phyloP scores from a whole-genome alignment of 768 basidiomycete genomes.

The Leccinum longicurvipes region DNA sequence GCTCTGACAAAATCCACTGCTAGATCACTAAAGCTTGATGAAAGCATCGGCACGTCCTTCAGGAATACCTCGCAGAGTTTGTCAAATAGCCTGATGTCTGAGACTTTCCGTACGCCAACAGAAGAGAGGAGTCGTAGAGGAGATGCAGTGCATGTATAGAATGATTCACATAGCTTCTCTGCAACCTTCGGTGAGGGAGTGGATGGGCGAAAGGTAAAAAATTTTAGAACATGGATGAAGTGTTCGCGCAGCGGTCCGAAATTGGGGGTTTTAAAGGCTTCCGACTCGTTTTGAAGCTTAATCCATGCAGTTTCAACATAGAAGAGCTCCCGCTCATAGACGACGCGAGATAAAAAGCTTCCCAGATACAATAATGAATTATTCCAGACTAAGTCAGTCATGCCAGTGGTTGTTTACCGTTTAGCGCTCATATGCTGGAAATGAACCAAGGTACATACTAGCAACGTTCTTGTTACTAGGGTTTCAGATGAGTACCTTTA shows the following conservation, averaged over 20 bases:
- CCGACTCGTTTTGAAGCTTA: not conserved
- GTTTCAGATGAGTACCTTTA: not conserved
- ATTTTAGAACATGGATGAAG: not conserved
- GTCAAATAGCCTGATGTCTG: not conserved
- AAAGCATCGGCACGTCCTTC: slow-evolving; percentile 68
- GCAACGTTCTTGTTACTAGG: slow-evolving; percentile 40
- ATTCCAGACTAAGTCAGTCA: not conserved
- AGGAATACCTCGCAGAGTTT: slow-evolving; percentile 28
- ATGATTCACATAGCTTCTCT: not conserved
- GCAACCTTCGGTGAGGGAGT: not conserved
- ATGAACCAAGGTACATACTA: slow-evolving; percentile 37
- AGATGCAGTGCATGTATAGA: not conserved
- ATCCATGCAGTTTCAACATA: not conserved
- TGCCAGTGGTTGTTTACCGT: no score
- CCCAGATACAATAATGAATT: not conserved
- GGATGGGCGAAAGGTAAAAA: not conserved
- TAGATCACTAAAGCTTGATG: slow-evolving; percentile 48
- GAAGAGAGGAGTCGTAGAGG: not conserved
- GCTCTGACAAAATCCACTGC: slow-evolving; percentile 47
- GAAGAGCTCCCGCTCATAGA: not conserved
- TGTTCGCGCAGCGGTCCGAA: not conserved
- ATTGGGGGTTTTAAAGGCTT: not conserved
- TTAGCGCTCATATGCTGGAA: not conserved
- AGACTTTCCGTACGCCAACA: not conserved
- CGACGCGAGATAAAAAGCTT: not conserved